Evolutionary conservation across 164 flowering plant species (phyloP), one percentile per base, ranked within the genome.

Genomic region (Vitis rupestris): DNA sequence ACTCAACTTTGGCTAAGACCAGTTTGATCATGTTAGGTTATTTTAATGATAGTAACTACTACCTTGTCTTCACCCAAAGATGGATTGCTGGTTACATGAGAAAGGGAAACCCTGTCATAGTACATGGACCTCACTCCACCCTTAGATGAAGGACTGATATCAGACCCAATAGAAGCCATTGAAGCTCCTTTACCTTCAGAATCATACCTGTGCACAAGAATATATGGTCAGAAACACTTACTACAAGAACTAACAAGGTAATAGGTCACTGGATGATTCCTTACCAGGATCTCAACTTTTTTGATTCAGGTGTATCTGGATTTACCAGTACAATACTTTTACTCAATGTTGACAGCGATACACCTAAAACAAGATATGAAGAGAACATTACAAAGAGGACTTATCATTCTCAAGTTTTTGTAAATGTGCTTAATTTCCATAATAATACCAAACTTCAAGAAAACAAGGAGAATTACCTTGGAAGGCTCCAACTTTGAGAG

Each of bases 11-110:
- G 37, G 29, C 37, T 11, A 23, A 61, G 7, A 37, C 5, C 0
- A 37, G 44, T 37, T 3, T 37, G 6, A 4, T 37, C 44, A 3
- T 37, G 5, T 6, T 37, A 37, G 0, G 7, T 37, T 37, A 37
- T 37, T 37, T 37, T 37, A 6, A 37, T 37, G 44, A 37, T 0
- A 37, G 44, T 16, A 58, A 58, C 8, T 13, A 9, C 19, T 84
- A 90, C 94, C 94, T 90, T 90, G 48, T 85, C 97, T 50, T 87
- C 90, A 9, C 99, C 98, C 86, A 93, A 63, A 10, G 92, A 83
- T 74, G 87, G 87, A 79, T 89, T 85, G 44, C 76, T 75, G 52
- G 82, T 82, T 58, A 96, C 87, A 50, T 90, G 83, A 61, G 90
- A 78, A 50, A 93, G 70, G 50, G 68, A 55, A 59, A 89, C 91